Evolutionary conservation across 371 early-diverging fungal species (phyloP).

Genomic region (Mycotypha africana): DNA sequence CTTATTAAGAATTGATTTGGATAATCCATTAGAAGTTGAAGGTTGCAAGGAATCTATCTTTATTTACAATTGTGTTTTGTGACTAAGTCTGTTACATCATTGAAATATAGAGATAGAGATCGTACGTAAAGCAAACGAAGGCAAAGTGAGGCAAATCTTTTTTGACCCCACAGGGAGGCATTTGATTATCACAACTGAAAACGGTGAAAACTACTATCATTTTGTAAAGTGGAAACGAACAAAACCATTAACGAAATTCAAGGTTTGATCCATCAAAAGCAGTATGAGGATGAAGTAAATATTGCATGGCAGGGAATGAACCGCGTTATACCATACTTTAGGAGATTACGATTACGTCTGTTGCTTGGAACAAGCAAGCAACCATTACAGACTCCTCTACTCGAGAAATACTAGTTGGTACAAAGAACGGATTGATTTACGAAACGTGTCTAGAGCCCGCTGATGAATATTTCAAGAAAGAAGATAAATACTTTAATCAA

Average conservation of each 20-base stretch:
- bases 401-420: constrained; percentile 78
- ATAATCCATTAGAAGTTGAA: constrained; percentile 27
- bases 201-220: constrained; percentile 86
- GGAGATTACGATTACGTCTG: constrained; percentile 76
- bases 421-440: constrained; percentile 78
- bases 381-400: constrained; percentile 61
- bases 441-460: constrained; percentile 83
- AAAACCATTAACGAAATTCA: constrained; percentile 62
- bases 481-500: constrained; percentile 75
- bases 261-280: constrained; percentile 51
- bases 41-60: constrained; percentile 29
- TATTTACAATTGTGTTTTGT: neutral
- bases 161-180: constrained; percentile 87
- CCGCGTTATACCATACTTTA: too few species aligned
- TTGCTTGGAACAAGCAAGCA: constrained; percentile 85
- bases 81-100: neutral
- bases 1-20: constrained; percentile 73
- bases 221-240: constrained; percentile 74
- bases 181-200: constrained; percentile 74
- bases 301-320: too few species aligned
- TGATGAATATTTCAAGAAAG: constrained; percentile 78
- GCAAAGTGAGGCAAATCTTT: constrained; percentile 66
- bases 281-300: neutral
- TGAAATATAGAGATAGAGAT: constrained; percentile 67
- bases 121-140: constrained; percentile 55